Base-by-base conservation (phyloP, 1,139 yeast species). In the Scheffersomyces illinoinensis region DNA sequence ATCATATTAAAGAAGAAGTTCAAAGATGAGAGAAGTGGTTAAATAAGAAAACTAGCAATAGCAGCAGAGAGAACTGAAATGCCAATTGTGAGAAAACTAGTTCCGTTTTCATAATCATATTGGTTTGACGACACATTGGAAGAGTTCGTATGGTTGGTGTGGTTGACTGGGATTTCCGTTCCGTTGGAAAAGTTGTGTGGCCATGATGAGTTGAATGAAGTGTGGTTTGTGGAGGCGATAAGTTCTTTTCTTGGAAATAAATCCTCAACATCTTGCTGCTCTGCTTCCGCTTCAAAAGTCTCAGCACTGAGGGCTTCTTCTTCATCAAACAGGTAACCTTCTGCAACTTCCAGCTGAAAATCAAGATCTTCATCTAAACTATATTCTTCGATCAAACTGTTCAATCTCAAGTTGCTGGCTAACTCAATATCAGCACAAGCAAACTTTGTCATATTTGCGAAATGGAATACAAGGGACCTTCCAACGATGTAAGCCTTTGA, bases 351-450 rank as follows among this genome's bases (percentile, higher is more conserved):
- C 10, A 39, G 57, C 18, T 54, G 58, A 24, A 52, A 23, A 12
- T 54, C 49, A 23, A 55, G 54, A 43, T 61, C 60, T 12, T 66
- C 68, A 14, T 65, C 63, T 33, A 58, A 59, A 18, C 61, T 60
- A 57, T 72, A 75, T 55, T 73, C 77, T 23, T 65, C 63, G 53
- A 71, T 68, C 59, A 78, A 70, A 53, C 68, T 65, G 54, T 68
- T 63, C 48, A 76, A 60, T 59, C 74, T 66, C 4, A 60, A 66
- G 47, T 67, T 69, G 46, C 66, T 62, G 5, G 80, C 82, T 53
- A 71, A 61, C 58, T 76, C 75, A 59, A 86, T 85, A 62, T 84
- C 83, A 18, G 88, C 87, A 72, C 90, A 86, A 18, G 89, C 89
- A 67, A 85, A 78, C 62, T 78, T 82, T 43, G 84, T 76, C 62